These are phyloP conservation scores for Gossypium herbaceum DNA, from an alignment of 345 rosid genomes.

Conservation along the genomic window DNA sequence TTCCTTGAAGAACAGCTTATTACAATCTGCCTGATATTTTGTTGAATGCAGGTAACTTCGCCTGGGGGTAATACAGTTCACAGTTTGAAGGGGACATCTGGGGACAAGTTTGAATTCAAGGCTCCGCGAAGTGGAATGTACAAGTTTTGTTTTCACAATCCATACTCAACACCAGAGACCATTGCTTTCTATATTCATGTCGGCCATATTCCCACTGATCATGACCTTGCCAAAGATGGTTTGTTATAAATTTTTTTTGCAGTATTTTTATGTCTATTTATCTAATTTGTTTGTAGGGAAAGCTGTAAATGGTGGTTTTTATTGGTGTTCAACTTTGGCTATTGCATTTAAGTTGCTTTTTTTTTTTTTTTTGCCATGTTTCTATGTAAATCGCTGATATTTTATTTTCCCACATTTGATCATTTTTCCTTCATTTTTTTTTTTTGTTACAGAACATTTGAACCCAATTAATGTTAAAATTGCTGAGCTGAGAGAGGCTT, in stretches of 20 bases:
- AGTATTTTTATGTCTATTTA: constrained; percentile 8
- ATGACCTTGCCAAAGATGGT: constrained; percentile 96
- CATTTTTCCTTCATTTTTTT: neutral
- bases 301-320: neutral
- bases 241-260: constrained; percentile 14
- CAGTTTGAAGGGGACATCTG: constrained; percentile 76
- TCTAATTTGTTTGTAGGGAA: constrained; percentile 3
- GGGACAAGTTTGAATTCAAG: constrained; percentile 88
- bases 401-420: constrained; percentile 5
- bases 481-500: constrained; percentile 88
- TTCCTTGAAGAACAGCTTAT: neutral
- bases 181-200: constrained; percentile 92
- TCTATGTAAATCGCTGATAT: neutral
- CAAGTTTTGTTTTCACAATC: constrained; percentile 93
- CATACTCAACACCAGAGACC: constrained; percentile 87
- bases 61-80: constrained; percentile 72
- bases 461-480: constrained; percentile 92
- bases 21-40: neutral
- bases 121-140: constrained; percentile 96
- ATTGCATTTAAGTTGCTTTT: neutral
- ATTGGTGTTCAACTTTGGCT: neutral
- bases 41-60: constrained; percentile 63
- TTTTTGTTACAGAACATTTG: constrained; percentile 63
- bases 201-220: constrained; percentile 93
- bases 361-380: neutral